Evolutionary conservation across 139 green algal species (phyloP), one percentile per base, ranked within the genome.

Genomic region (Tetratostichococcus sp.): DNA sequence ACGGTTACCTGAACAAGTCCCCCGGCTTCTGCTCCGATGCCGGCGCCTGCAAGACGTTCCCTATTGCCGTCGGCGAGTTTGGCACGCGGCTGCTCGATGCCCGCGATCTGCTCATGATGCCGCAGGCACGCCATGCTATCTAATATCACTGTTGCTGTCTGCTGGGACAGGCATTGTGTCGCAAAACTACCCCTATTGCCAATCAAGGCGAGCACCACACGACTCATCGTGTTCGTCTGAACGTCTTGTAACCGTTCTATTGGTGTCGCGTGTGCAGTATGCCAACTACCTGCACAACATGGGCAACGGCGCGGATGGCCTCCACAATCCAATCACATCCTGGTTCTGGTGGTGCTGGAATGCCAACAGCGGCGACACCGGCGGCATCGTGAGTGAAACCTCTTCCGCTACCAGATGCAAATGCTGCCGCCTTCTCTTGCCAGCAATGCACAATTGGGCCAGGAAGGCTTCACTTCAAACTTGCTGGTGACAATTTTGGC

Each of bases 291-390:
- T 35, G 22, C 17, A 71, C 14, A 68, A 43, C 43, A 22, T 31
- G 4, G 23, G 43, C 75, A 68, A 71, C 14, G 58, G 43, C 31
- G 5, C 6, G 4, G 67, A 80, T 43, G 68, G 74, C 31, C 43
- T 4, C 67, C 19, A 71, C 30, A 16, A 8, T 8, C 50, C 50
- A 25, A 62, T 62, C 50, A 62, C 50, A 2, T 62, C 50, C 50
- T 33, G 35, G 19, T 65, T 74, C 67, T 85, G 71, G 65, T 87
- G 78, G 73, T 77, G 58, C 79, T 87, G 76, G 76, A 86, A 88
- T 67, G 78, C 80, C 70, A 88, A 88, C 78, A 78, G 59, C 69
- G 73, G 72, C 1, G 83, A 86, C 72, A 88, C 83, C 21, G 83
- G 83, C 21, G 83, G 80, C 34, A 66, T 88, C 16, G 72, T 88